phyloP scores from a whole-genome alignment of 768 basidiomycete genomes.

The Lentinula sp. region DNA sequence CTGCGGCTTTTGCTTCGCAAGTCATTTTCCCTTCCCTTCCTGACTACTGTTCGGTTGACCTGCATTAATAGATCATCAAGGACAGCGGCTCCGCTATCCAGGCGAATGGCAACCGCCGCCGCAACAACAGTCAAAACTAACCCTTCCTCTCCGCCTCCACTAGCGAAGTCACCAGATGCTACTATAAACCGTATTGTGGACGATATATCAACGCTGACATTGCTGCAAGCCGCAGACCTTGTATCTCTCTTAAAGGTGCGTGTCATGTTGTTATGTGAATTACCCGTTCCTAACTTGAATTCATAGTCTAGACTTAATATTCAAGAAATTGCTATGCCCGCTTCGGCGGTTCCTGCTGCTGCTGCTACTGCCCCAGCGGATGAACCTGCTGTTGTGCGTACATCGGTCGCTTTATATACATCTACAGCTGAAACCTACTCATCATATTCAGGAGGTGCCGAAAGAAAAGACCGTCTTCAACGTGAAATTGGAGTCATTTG shows the following conservation, averaged over 20 bases:
- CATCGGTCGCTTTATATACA: neutral
- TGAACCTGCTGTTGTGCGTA: constrained; percentile 60
- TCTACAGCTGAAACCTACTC: neutral
- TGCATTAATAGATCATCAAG: constrained; percentile 26
- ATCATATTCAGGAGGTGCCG: constrained; percentile 68
- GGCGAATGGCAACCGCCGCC: constrained; percentile 54
- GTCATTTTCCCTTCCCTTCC: constrained; percentile 4
- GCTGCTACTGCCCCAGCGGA: constrained; percentile 52
- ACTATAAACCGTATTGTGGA: constrained; percentile 82
- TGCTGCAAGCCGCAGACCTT: constrained; percentile 93
- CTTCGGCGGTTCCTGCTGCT: constrained; percentile 53
- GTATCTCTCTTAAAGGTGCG: constrained; percentile 85
- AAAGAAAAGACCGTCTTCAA: constrained; percentile 99
- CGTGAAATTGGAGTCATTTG: constrained; percentile 92
- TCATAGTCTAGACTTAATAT: constrained; percentile 86
- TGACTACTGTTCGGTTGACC: neutral
- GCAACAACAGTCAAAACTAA: constrained; percentile 36
- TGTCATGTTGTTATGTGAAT: neutral
- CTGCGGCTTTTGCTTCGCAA: constrained; percentile 30
- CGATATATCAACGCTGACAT: constrained; percentile 81
- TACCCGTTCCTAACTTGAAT: neutral
- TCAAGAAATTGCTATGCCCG: constrained; percentile 93
- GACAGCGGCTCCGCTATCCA: constrained; percentile 29
- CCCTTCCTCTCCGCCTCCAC: constrained; percentile 35
- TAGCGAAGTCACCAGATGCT: constrained; percentile 44